Conservation (phyloP, 1,284 basidiomycete genomes). For the Trichosporon ovoides region DNA sequence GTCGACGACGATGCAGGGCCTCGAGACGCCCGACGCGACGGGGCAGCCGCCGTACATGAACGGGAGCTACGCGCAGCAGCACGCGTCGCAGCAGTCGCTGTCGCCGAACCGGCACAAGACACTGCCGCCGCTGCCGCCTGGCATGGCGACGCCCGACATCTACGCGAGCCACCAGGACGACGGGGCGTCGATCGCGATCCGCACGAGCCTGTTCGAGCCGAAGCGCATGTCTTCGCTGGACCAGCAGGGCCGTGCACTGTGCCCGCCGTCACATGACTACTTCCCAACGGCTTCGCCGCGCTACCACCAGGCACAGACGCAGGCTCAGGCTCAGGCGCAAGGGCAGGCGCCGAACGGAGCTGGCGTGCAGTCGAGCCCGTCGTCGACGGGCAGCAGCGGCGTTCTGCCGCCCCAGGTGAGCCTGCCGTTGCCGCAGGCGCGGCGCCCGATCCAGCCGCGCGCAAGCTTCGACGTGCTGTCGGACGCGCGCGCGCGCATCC, state of each 20-base stretch:
- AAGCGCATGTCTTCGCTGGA: constrained; percentile 18
- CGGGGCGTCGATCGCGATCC: constrained; percentile 5
- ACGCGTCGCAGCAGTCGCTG: constrained; percentile 14
- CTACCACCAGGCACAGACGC: constrained; percentile 16
- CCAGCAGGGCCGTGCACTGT: neutral
- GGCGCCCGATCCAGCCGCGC: constrained; percentile 19
- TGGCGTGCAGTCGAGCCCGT: neutral
- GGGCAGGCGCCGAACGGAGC: constrained; percentile 1
- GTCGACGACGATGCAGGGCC: constrained; percentile 14
- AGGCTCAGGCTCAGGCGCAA: no score
- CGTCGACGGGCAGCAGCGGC: neutral
- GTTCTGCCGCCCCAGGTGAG: neutral
- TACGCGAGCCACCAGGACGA: constrained; percentile 12
- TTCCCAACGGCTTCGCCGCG: constrained; percentile 22
- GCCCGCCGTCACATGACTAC: constrained; percentile 17
- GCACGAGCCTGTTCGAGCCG: constrained; percentile 17
- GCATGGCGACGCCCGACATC: constrained; percentile 13
- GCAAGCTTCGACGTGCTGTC: constrained; percentile 18
- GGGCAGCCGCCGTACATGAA: constrained; percentile 6
- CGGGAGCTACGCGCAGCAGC: constrained; percentile 7
- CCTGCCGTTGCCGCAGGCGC: neutral
- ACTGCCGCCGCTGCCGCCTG: constrained; percentile 40
- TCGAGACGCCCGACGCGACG: constrained; percentile 16
- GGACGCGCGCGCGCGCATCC: constrained; percentile 10
- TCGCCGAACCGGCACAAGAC: constrained; percentile 44